Percentiles rank a stretch among this genome's conserved stretches.
phyloP scores from a whole-genome alignment of 352 stramenopile genomes.

The Elongisporangium undulatum region DNA sequence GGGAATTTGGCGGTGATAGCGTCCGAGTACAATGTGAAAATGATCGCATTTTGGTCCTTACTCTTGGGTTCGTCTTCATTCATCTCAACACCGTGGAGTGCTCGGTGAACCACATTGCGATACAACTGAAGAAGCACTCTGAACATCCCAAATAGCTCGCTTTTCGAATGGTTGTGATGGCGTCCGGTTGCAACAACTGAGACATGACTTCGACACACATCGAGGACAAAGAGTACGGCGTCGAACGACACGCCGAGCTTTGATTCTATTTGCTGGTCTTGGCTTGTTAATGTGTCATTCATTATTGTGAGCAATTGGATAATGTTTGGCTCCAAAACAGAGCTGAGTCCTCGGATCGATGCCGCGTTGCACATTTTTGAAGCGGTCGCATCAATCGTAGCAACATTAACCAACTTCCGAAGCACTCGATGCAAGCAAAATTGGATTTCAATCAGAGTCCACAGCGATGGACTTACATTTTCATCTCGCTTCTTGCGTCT shows the following conservation, averaged over 20 bases:
- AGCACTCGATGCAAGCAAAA: constrained; percentile 49
- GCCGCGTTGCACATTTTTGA: constrained; percentile 33
- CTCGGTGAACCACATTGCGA: constrained; percentile 20
- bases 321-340: constrained; percentile 25
- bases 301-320: constrained; percentile 17
- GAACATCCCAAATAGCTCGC: constrained; percentile 11
- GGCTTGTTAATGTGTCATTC: constrained; percentile 6
- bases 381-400: constrained; percentile 20
- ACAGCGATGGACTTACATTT: constrained; percentile 17
- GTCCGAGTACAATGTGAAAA: constrained; percentile 49
- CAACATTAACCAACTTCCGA: constrained; percentile 23
- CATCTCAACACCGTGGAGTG: background rate
- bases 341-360: constrained; percentile 22
- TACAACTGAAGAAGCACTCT: constrained; percentile 34
- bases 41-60: constrained; percentile 1
- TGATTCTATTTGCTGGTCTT: background rate
- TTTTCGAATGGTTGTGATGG: background rate
- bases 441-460: constrained; percentile 49
- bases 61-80: background rate
- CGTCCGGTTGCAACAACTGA: background rate
- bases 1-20: constrained; percentile 42
- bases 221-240: constrained; percentile 27
- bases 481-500: background rate
- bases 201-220: constrained; percentile 19
- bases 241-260: constrained; percentile 30